phyloP scores from a whole-genome alignment of 2,329 filamentous ascomycete species.

The Fonsecaea multimorphosa region DNA sequence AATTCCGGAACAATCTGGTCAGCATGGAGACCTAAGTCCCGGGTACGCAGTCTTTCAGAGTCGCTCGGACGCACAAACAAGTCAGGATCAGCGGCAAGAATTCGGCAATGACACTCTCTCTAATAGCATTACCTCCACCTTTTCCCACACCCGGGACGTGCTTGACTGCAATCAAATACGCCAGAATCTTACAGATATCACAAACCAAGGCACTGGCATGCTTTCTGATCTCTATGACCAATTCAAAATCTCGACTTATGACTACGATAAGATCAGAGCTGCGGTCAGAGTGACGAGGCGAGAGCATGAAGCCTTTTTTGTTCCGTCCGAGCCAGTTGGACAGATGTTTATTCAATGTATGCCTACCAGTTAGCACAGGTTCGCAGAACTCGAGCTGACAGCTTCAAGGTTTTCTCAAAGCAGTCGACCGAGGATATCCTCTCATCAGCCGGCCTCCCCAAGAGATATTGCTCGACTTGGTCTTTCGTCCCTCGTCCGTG shows the following conservation, averaged over 20 bases:
- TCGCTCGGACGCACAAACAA: not conserved
- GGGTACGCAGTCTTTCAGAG: not conserved
- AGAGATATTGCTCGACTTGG: constrained; percentile 8
- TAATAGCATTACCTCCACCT: constrained; percentile 3
- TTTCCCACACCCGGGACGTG: constrained; percentile 4
- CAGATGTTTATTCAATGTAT: constrained; percentile 4
- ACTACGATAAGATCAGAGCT: constrained; percentile 19
- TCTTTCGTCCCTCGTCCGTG: constrained; percentile 13
- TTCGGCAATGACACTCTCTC: constrained; percentile 3
- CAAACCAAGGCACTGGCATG: not conserved
- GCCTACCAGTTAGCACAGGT: not conserved
- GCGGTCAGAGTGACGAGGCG: constrained; percentile 5
- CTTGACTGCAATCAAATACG: not conserved
- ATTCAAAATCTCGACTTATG: constrained; percentile 12
- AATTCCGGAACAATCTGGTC: not conserved
- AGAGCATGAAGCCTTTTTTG: constrained; percentile 13
- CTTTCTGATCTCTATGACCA: constrained; percentile 12
- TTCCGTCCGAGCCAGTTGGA: constrained; percentile 7
- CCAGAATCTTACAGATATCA: not conserved
- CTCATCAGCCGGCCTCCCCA: constrained; percentile 8
- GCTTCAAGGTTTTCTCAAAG: constrained; percentile 2
- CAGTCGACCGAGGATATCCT: not conserved
- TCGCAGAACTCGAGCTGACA: not conserved
- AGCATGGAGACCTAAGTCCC: not conserved
- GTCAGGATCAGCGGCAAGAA: not conserved